Conservation (phyloP, 1,139 yeast genomes). For the Yamadazyma friedrichii region DNA sequence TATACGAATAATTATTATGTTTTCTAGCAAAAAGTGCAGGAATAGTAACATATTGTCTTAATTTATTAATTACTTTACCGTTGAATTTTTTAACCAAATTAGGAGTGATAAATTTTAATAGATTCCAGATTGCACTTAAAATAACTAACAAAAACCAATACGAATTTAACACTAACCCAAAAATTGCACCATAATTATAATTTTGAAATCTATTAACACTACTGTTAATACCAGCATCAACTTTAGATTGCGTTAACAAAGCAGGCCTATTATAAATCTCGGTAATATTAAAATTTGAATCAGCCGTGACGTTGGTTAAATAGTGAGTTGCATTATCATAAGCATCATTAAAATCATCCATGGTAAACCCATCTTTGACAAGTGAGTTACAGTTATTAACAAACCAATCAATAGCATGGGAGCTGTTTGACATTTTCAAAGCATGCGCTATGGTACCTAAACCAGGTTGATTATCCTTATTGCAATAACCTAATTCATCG, state of each 20-base stretch:
- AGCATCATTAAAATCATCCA: slow-evolving; percentile 27
- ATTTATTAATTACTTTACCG: slow-evolving; percentile 31
- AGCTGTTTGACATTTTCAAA: slow-evolving; percentile 24
- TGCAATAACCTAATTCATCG: slow-evolving; percentile 30
- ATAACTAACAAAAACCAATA: slow-evolving; percentile 46
- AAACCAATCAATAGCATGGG: slow-evolving; percentile 26
- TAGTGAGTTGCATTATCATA: slow-evolving; percentile 37
- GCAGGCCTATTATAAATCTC: slow-evolving; percentile 33
- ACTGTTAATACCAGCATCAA: slow-evolving; percentile 35
- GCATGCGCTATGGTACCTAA: slow-evolving; percentile 40
- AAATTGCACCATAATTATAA: slow-evolving; percentile 46
- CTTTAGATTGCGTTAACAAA: slow-evolving; percentile 18
- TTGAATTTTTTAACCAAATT: slow-evolving; percentile 28
- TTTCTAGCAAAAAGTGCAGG: slow-evolving; percentile 47
- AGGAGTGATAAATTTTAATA: slow-evolving; percentile 34
- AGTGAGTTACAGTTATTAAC: slow-evolving; percentile 17
- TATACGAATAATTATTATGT: slow-evolving; percentile 39
- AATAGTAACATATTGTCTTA: slow-evolving; percentile 43
- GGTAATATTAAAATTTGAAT: slow-evolving; percentile 26
- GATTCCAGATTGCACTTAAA: slow-evolving; percentile 44
- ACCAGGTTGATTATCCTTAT: slow-evolving; percentile 33
- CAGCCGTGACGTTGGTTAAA: slow-evolving; percentile 23
- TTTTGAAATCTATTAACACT: slow-evolving; percentile 39
- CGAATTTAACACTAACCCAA: slow-evolving; percentile 47
- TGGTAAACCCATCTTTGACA: slow-evolving; percentile 21